Percentiles rank a stretch among this genome's conserved stretches.
phyloP scores from a whole-genome alignment of 495 filamentous ascomycete genomes.

The Elaphomyces granulatus region DNA sequence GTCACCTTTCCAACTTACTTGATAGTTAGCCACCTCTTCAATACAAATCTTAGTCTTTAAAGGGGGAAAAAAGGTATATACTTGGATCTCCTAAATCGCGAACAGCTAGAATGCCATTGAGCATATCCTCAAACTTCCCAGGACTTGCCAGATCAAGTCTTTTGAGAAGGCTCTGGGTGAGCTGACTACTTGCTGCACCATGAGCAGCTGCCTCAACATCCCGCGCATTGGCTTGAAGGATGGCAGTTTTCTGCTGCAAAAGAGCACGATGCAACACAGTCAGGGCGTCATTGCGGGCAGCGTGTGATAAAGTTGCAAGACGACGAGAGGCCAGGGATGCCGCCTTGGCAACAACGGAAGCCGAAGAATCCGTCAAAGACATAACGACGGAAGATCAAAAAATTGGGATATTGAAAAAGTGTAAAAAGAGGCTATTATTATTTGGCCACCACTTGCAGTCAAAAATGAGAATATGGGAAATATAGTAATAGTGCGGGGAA shows the following conservation, averaged over 20 bases:
- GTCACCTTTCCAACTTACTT: conserved; percentile 67
- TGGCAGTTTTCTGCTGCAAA: conserved; percentile 47
- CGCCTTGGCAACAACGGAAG: conserved; percentile 48
- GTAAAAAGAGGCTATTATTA: background rate
- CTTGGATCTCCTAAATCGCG: conserved; percentile 75
- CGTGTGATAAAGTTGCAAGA: conserved; percentile 48
- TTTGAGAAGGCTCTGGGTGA: conserved; percentile 81
- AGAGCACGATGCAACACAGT: conserved; percentile 67
- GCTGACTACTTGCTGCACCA: conserved; percentile 54
- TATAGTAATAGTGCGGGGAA: background rate
- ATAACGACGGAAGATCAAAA: conserved; percentile 34
- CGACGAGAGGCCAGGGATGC: conserved; percentile 57
- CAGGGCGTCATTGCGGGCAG: conserved; percentile 67
- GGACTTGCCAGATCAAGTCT: conserved; percentile 69
- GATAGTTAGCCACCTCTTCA: conserved; percentile 8
- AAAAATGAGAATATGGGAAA: conserved; percentile 1
- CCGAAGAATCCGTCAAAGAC: conserved; percentile 62
- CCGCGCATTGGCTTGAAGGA: conserved; percentile 70
- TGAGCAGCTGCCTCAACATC: conserved; percentile 62
- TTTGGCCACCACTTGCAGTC: background rate
- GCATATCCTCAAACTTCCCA: conserved; percentile 96
- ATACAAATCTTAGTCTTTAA: too few relatives aligned
- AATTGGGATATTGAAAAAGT: background rate
- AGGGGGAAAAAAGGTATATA: conserved; percentile 32
- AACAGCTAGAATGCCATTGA: conserved; percentile 88